Evolutionary conservation across 345 rosid species (phyloP).

Genomic region (Abelmoschus esculentus): DNA sequence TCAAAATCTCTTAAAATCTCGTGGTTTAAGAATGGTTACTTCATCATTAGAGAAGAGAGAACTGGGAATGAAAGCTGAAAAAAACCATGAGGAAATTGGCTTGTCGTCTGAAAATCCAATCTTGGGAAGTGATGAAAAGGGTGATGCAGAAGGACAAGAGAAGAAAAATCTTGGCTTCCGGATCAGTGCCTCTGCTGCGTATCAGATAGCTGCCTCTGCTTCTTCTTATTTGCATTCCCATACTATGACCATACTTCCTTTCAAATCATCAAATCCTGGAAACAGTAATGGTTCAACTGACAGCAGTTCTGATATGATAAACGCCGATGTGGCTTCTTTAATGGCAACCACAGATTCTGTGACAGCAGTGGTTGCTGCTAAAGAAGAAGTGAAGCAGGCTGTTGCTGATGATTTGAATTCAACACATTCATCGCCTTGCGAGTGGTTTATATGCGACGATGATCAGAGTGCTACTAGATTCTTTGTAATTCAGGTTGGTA

Average conservation of each 20-base stretch:
- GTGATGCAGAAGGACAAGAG: slow-evolving; percentile 23
- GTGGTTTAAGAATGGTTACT: slow-evolving; percentile 57
- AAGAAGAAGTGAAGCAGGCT: slow-evolving; percentile 95
- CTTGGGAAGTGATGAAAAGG: slow-evolving; percentile 22
- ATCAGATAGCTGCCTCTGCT: slow-evolving; percentile 72
- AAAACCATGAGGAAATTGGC: slow-evolving; percentile 27
- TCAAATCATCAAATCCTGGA: slow-evolving; percentile 30
- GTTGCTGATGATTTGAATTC: slow-evolving; percentile 89
- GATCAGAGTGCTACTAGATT: slow-evolving; percentile 63
- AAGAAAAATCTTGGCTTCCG: slow-evolving; percentile 28
- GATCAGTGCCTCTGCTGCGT: slow-evolving; percentile 62
- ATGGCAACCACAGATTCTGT: slow-evolving; percentile 92
- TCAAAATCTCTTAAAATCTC: slow-evolving; percentile 46
- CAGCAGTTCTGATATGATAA: slow-evolving; percentile 24
- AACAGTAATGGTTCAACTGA: slow-evolving; percentile 14
- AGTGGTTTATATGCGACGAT: slow-evolving; percentile 93
- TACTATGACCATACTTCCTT: slow-evolving; percentile 56
- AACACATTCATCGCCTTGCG: slow-evolving; percentile 67
- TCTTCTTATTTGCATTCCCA: slow-evolving; percentile 80
- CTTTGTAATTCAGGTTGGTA: slow-evolving; percentile 79
- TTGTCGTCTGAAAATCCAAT: slow-evolving; percentile 34
- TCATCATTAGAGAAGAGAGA: slow-evolving; percentile 71
- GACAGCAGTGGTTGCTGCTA: slow-evolving; percentile 91
- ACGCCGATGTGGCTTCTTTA: slow-evolving; percentile 51
- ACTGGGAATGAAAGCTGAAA: slow-evolving; percentile 34